phyloP scores from a whole-genome alignment of 352 stramenopile species.

The Globisporangium splendens region DNA sequence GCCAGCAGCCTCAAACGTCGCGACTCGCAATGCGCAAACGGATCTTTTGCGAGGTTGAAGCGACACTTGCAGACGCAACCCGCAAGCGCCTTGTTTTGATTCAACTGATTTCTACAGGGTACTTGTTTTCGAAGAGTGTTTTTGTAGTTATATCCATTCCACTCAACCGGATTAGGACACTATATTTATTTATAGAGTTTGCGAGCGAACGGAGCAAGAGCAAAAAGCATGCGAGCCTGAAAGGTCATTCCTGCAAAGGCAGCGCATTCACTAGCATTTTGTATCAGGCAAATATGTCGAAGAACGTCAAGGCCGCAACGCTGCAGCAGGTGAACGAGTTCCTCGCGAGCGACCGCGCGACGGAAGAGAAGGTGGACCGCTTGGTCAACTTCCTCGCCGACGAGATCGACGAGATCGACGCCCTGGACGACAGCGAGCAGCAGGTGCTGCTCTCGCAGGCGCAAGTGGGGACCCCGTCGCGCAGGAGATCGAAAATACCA shows the following conservation, averaged over 20 bases:
- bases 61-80: not conserved
- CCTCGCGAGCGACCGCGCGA: slow-evolving; percentile 5
- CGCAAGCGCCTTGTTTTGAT: too few relatives aligned
- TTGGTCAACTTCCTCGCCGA: slow-evolving; percentile 11
- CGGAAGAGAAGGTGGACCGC: slow-evolving; percentile 4
- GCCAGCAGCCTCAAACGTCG: not conserved
- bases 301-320: not conserved
- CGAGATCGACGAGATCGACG: slow-evolving; percentile 11
- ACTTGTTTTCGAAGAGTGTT: too few relatives aligned
- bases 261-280: too few relatives aligned
- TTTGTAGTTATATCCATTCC: too few relatives aligned
- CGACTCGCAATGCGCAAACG: not conserved
- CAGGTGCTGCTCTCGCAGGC: not conserved
- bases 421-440: not conserved
- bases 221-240: too few relatives aligned
- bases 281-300: not conserved
- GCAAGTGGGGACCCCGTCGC: not conserved
- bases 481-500: not conserved
- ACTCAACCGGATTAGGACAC: too few relatives aligned
- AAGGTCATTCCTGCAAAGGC: too few relatives aligned
- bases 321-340: slow-evolving; percentile 2
- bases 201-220: too few relatives aligned
- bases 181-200: too few relatives aligned
- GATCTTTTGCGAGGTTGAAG: not conserved
- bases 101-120: not conserved